Evolutionary conservation across 441 rosid species (phyloP).

Genomic region (Daphne laureola): DNA sequence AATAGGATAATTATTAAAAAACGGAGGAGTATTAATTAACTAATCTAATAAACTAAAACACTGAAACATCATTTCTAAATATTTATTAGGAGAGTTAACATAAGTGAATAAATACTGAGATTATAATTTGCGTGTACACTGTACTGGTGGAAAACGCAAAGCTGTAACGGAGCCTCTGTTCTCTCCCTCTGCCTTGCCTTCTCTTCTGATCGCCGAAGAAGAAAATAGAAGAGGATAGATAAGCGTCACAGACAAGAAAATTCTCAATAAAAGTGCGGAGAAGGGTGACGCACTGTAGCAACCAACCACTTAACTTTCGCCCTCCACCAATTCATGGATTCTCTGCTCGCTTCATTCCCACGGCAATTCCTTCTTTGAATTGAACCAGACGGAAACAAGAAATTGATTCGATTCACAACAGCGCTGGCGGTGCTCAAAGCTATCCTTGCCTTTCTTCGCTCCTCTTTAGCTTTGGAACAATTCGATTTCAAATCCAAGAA

Average conservation of each 20-base stretch:
- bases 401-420: too few species aligned
- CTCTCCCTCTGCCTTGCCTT: too few species aligned
- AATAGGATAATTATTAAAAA: too few species aligned
- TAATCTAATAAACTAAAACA: too few species aligned
- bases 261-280: constrained; percentile 18
- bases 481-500: constrained; percentile 42
- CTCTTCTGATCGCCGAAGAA: background rate
- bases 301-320: constrained; percentile 31
- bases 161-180: too few species aligned
- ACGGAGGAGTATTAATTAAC: too few species aligned
- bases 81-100: too few species aligned
- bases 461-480: constrained; percentile 29
- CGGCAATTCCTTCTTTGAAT: constrained; percentile 32
- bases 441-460: constrained; percentile 34
- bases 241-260: constrained; percentile 16
- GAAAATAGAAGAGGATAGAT: background rate
- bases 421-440: constrained; percentile 59
- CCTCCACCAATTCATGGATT: constrained; percentile 30
- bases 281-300: constrained; percentile 31
- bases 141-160: too few species aligned
- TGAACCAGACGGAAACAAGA: constrained; percentile 19
- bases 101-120: too few species aligned
- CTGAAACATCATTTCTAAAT: too few species aligned
- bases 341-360: constrained; percentile 41
- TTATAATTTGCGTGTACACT: too few species aligned